phyloP scores from a whole-genome alignment of 2,329 filamentous ascomycete genomes.

The Aureobasidium sp. region DNA sequence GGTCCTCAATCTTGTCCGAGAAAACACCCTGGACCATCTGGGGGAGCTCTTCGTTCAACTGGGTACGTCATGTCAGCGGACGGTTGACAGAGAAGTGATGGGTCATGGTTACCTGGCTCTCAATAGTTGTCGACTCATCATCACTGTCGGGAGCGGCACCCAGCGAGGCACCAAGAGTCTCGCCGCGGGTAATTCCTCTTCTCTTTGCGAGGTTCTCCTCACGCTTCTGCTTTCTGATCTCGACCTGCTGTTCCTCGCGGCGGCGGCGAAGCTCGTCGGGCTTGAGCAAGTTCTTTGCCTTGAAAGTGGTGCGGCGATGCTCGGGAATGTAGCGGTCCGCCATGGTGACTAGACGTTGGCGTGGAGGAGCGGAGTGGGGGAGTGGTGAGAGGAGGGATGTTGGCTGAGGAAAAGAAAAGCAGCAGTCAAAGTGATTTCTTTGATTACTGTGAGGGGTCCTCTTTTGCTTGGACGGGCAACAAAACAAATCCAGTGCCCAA shows the following conservation, averaged over 20 bases:
- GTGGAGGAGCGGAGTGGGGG: background rate
- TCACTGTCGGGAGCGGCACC: constrained; percentile 92
- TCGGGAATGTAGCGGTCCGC: constrained; percentile 98
- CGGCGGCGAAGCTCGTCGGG: constrained; percentile 96
- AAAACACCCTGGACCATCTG: constrained; percentile 98
- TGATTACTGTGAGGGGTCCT: constrained; percentile 13
- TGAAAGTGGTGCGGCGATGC: constrained; percentile 98
- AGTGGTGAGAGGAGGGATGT: background rate
- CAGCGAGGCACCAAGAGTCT: constrained; percentile 71
- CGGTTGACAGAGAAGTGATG: too few relatives aligned
- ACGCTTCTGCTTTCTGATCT: constrained; percentile 97
- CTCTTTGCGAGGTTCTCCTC: constrained; percentile 99
- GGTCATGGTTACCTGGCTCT: constrained; percentile 72
- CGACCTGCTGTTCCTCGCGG: constrained; percentile 97
- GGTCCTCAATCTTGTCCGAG: constrained; percentile 95
- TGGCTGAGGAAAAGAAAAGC: background rate
- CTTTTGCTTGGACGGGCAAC: constrained; percentile 8
- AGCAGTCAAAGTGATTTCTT: constrained; percentile 5
- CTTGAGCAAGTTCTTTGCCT: constrained; percentile 99
- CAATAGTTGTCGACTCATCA: constrained; percentile 89
- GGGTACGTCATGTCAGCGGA: constrained; percentile 10
- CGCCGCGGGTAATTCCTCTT: constrained; percentile 75
- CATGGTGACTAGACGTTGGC: constrained; percentile 52
- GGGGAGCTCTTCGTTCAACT: constrained; percentile 97
- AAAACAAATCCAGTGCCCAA: constrained; percentile 7